Conservation (phyloP, 176 grass and related monocot genomes). For the Neostapfia colusana region DNA sequence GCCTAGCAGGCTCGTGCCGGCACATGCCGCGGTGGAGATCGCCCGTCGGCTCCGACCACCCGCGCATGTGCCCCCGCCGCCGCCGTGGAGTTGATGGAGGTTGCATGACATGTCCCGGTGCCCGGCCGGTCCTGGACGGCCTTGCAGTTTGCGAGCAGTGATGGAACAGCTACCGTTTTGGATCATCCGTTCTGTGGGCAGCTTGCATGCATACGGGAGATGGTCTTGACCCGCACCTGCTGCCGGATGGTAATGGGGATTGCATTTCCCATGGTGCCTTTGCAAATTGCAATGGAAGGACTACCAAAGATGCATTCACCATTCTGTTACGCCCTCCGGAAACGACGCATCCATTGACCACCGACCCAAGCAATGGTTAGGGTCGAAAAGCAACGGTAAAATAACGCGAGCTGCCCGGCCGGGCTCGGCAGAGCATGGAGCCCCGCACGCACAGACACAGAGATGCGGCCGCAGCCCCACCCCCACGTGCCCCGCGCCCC, state of each 20-base stretch:
- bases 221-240: background rate
- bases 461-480: background rate
- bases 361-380: background rate
- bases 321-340: background rate
- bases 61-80: slow-evolving; percentile 16
- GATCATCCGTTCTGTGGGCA: slow-evolving; percentile 9
- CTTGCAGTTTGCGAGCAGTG: background rate
- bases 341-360: background rate
- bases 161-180: slow-evolving; percentile 18
- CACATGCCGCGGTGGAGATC: background rate
- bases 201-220: background rate
- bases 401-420: background rate
- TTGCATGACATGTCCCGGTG: slow-evolving; percentile 9
- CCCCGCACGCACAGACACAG: background rate
- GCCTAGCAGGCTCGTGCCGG: slow-evolving; percentile 1
- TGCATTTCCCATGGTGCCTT: background rate
- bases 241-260: background rate
- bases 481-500: slow-evolving; percentile 54
- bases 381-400: slow-evolving; percentile 11
- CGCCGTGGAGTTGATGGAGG: slow-evolving; percentile 5
- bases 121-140: background rate
- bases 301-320: background rate
- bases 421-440: slow-evolving; percentile 10
- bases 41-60: slow-evolving; percentile 6
- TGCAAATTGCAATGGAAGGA: no score